These are phyloP conservation scores for Arachnopeziza araneosa DNA, from an alignment of 2,329 filamentous ascomycete genomes.

Conservation along the genomic window DNA sequence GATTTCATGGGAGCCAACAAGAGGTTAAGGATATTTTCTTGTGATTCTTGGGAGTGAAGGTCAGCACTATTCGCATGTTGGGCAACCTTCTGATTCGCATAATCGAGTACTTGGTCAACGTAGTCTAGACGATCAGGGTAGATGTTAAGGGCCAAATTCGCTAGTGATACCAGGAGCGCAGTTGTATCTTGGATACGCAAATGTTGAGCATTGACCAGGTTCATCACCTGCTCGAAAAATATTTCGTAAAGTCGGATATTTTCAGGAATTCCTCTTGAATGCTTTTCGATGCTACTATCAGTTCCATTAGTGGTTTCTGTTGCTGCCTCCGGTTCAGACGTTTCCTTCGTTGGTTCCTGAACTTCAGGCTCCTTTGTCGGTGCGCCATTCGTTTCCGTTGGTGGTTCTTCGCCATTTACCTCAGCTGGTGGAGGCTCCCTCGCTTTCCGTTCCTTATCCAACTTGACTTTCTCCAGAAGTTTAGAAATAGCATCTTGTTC, in stretches of 20 bases:
- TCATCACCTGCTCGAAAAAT: constrained; percentile 94
- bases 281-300: constrained; percentile 38
- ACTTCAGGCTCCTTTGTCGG: constrained; percentile 6
- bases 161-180: constrained; percentile 85
- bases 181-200: constrained; percentile 93
- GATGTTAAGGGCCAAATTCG: constrained; percentile 90
- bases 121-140: constrained; percentile 92
- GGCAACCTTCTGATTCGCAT: constrained; percentile 77
- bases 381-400: constrained; percentile 33
- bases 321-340: constrained; percentile 31
- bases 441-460: constrained; percentile 51
- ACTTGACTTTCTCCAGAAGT: constrained; percentile 70
- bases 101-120: constrained; percentile 87
- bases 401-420: constrained; percentile 28
- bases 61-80: constrained; percentile 95
- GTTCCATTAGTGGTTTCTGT: constrained; percentile 16
- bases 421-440: constrained; percentile 22
- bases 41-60: constrained; percentile 78
- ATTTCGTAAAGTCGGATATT: constrained; percentile 92
- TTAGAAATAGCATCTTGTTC: constrained; percentile 80
- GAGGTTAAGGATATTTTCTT: constrained; percentile 82
- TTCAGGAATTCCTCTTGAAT: constrained; percentile 53
- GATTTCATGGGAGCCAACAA: constrained; percentile 86
- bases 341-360: constrained; percentile 23
- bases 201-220: constrained; percentile 84